These are phyloP conservation scores for Brassica hybrid DNA, from an alignment of 441 rosid genomes.

Conservation along the genomic window DNA sequence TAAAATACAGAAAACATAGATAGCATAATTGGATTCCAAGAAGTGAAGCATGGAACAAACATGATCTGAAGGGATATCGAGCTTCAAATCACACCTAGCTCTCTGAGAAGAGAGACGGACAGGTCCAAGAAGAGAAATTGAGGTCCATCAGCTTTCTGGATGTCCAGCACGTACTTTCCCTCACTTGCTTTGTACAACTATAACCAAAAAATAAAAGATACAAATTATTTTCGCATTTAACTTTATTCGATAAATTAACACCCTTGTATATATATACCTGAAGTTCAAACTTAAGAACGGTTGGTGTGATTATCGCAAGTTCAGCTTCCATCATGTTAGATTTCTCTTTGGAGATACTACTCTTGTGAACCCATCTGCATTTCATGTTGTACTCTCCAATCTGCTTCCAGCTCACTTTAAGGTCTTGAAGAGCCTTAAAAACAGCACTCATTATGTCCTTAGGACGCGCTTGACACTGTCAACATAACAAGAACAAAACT, in stretches of 20 bases:
- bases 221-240: background rate
- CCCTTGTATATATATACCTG: background rate
- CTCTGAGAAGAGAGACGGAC: conserved; percentile 2
- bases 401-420: background rate
- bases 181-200: background rate
- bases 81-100: conserved; percentile 1
- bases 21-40: background rate
- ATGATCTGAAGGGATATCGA: background rate
- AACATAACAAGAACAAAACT: background rate
- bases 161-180: background rate
- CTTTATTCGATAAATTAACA: background rate
- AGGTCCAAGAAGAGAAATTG: conserved; percentile 5
- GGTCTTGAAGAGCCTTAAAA: conserved; percentile 5
- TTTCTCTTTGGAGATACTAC: background rate
- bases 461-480: conserved; percentile 7
- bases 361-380: conserved; percentile 7
- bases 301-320: conserved; percentile 4
- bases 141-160: conserved; percentile 3
- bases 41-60: background rate
- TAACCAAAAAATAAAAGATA: background rate
- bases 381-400: background rate
- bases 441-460: background rate
- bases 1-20: background rate
- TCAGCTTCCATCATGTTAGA: background rate
- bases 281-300: conserved; percentile 3